These are phyloP conservation scores for Orbilia blumenaviensis DNA, from an alignment of 2,329 filamentous ascomycete genomes.

Conservation along the genomic window DNA sequence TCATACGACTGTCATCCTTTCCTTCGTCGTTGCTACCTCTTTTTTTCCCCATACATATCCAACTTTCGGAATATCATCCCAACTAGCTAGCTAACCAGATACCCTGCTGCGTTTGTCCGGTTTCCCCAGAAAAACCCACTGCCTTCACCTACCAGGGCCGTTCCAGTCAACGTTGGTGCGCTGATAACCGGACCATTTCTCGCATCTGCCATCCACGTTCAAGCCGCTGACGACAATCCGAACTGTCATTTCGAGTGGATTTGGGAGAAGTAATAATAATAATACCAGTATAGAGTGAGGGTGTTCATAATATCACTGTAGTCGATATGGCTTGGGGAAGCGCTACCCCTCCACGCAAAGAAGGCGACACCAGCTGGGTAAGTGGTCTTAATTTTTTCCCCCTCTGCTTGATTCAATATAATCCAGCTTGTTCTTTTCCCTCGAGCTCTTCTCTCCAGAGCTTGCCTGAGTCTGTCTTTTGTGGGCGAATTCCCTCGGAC, in stretches of 20 bases:
- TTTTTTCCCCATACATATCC: conserved; percentile 8
- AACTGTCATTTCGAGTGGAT: background rate
- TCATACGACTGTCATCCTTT: conserved; percentile 1
- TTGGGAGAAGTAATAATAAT: background rate
- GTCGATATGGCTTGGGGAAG: conserved; percentile 13
- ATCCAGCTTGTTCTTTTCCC: background rate
- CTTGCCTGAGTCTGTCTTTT: background rate
- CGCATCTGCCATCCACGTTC: background rate
- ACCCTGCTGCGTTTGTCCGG: conserved; percentile 31
- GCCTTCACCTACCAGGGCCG: conserved; percentile 3
- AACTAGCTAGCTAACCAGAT: background rate
- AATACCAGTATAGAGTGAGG: too few species aligned
- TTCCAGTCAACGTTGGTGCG: background rate
- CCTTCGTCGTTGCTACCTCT: background rate
- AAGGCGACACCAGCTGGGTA: conserved; percentile 52
- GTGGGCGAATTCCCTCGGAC: conserved; percentile 37
- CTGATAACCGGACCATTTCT: conserved; percentile 7
- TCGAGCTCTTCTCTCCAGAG: conserved; percentile 1
- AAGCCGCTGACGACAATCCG: conserved; percentile 11
- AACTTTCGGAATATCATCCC: background rate
- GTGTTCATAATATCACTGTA: background rate
- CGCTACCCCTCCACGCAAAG: conserved; percentile 29
- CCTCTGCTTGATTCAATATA: background rate
- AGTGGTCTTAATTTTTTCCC: background rate
- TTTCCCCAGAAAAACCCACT: conserved; percentile 43